A percentile compares a stretch with the other conserved stretches of the same genome.
phyloP scores from a whole-genome alignment of 2,329 filamentous ascomycete genomes.

The Colletotrichum sp. region DNA sequence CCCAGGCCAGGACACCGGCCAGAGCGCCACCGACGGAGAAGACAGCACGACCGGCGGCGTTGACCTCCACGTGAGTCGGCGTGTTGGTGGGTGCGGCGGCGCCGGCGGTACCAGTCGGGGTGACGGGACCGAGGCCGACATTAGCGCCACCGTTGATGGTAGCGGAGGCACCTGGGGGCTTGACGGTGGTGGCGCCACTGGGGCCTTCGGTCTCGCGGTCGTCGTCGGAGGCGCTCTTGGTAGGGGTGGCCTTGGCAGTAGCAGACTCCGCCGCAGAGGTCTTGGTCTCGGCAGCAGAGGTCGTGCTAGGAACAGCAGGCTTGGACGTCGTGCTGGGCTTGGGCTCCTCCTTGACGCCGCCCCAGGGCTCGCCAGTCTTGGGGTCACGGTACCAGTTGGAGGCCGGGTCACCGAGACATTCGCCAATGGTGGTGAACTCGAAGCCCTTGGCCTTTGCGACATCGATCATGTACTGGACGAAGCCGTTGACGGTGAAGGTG shows the following conservation, averaged over 20 bases:
- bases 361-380: constrained; percentile 24
- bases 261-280: not conserved
- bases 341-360: constrained; percentile 1
- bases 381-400: constrained; percentile 52
- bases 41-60: not conserved
- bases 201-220: not conserved
- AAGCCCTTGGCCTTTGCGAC: constrained; percentile 41
- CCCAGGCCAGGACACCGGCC: not conserved
- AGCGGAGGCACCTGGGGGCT: not conserved
- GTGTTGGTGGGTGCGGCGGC: not conserved
- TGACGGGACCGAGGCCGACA: not conserved
- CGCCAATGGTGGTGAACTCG: constrained; percentile 49
- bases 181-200: not conserved
- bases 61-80: constrained; percentile 1
- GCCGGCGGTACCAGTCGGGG: not conserved
- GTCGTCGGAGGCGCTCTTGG: not conserved
- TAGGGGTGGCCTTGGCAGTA: not conserved
- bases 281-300: not conserved
- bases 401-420: constrained; percentile 48
- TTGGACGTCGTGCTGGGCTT: constrained; percentile 3
- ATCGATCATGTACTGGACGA: constrained; percentile 51
- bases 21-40: not conserved
- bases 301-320: not conserved
- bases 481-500: constrained; percentile 45
- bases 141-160: constrained; percentile 8